These are phyloP conservation scores for Barnettozyma populi DNA, from an alignment of 805 yeast species.

Conservation along the genomic window DNA sequence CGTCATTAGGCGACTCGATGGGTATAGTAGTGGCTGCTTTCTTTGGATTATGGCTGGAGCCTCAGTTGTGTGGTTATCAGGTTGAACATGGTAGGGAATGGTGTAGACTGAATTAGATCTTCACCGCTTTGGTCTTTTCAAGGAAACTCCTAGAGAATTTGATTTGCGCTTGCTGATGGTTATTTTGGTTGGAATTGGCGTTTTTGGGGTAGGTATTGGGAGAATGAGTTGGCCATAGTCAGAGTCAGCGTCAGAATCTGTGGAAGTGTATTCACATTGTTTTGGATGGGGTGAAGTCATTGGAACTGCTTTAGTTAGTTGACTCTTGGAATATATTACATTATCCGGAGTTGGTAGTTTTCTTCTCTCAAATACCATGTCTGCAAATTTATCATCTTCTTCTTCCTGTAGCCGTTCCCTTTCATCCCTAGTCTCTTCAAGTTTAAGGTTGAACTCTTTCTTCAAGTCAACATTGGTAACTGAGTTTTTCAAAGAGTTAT, in stretches of 20 bases:
- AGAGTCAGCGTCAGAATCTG: slow-evolving; percentile 12
- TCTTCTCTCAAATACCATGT: slow-evolving; percentile 13
- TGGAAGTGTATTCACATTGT: neutral
- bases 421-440: slow-evolving; percentile 1
- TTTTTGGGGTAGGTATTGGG: neutral
- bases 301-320: neutral
- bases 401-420: slow-evolving; percentile 10
- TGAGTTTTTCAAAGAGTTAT: slow-evolving; percentile 3
- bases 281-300: neutral
- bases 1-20: slow-evolving; percentile 75
- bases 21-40: slow-evolving; percentile 83
- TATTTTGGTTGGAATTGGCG: slow-evolving; percentile 9
- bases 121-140: slow-evolving; percentile 10
- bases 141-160: slow-evolving; percentile 15
- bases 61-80: slow-evolving; percentile 65
- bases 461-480: neutral
- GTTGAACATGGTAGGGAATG: slow-evolving; percentile 69
- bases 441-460: neutral
- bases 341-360: neutral
- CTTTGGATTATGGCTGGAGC: slow-evolving; percentile 70
- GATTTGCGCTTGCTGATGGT: slow-evolving; percentile 13
- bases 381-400: slow-evolving; percentile 21
- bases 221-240: slow-evolving; percentile 16
- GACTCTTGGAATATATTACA: neutral
- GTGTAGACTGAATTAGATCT: slow-evolving; percentile 44